Evolutionary conservation across 2,329 filamentous ascomycete species (phyloP), one percentile per base, ranked within the genome.

Genomic region (Claviceps sp.): DNA sequence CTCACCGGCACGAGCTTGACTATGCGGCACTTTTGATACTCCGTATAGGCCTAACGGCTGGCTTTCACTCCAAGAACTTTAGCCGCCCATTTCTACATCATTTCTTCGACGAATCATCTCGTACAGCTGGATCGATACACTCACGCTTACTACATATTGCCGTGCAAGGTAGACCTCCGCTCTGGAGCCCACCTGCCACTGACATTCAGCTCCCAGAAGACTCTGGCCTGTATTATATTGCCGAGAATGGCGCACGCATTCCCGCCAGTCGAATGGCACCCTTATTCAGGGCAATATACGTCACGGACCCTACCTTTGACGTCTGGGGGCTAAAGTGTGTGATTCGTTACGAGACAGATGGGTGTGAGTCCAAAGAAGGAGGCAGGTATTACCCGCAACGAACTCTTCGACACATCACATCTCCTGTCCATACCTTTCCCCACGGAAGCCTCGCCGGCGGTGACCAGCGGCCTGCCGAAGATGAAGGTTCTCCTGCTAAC

Each of bases 81-180:
- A 26, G 26, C 26, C 2, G 7, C 26, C 8, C 6, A 26, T 26
- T 8, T 26, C 26, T 26, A 26, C 26, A 26, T 2, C 26, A 26
- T 8, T 26, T 26, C 26, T 26, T 7, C 26, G 7, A 26, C 40
- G n/a, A 17, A n/a, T n/a, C n/a, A n/a, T n/a, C n/a, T n/a, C 74
- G 2, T 77, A 77, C 59, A 76, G 71, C 57, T 77, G 72, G 73
- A 63, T 74, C 50, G 66, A 71, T 49, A 61, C 62, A 26, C 50
- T 61, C 0, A 59, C 53, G 6, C 68, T 71, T 5, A 72, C 68
- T 20, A 75, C n/a, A n/a, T n/a, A n/a, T 77, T 53, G 64, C 65
- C 22, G 63, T 76, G 23, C 73, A 73, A 20, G 73, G 73, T 54
- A 60, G 17, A 34, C 57, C 58, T 11, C 48, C 58, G 3, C 61